phyloP scores from a whole-genome alignment of 2,329 filamentous ascomycete species.

The Pestalotiopsis fici region DNA sequence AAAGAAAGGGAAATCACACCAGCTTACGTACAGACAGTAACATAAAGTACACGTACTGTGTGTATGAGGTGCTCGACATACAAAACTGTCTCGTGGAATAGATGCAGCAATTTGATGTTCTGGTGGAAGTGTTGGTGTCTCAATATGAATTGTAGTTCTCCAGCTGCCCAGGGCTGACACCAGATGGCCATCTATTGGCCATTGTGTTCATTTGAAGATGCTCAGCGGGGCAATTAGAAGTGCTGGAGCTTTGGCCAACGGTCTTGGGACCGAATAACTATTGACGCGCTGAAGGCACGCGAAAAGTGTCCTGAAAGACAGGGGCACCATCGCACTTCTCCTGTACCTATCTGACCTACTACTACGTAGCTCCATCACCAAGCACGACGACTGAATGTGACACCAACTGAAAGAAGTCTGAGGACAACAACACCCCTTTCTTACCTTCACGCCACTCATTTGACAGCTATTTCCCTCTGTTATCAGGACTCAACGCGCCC shows the following conservation, averaged over 20 bases:
- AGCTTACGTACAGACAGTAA: no score
- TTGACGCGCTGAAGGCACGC: slow-evolving; percentile 10
- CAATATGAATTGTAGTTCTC: neutral
- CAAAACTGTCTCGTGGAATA: no score
- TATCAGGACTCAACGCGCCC: neutral
- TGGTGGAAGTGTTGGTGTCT: no score
- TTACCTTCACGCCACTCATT: slow-evolving; percentile 10
- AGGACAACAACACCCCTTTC: neutral
- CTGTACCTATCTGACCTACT: neutral
- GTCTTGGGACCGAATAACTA: neutral
- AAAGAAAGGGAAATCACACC: no score
- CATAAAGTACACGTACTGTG: no score
- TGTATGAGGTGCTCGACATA: no score
- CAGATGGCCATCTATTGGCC: neutral
- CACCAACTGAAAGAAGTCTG: neutral
- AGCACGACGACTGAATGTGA: neutral
- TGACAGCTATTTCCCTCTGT: neutral
- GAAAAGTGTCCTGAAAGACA: slow-evolving; percentile 11
- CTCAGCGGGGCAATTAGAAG: neutral
- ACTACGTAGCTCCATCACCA: neutral
- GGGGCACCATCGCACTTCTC: neutral
- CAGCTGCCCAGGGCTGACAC: neutral
- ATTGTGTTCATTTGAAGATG: neutral
- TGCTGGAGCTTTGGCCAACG: neutral
- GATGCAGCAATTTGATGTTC: no score